These are phyloP conservation scores for Kokia cookei DNA, from an alignment of 441 rosid species.

Conservation along the genomic window DNA sequence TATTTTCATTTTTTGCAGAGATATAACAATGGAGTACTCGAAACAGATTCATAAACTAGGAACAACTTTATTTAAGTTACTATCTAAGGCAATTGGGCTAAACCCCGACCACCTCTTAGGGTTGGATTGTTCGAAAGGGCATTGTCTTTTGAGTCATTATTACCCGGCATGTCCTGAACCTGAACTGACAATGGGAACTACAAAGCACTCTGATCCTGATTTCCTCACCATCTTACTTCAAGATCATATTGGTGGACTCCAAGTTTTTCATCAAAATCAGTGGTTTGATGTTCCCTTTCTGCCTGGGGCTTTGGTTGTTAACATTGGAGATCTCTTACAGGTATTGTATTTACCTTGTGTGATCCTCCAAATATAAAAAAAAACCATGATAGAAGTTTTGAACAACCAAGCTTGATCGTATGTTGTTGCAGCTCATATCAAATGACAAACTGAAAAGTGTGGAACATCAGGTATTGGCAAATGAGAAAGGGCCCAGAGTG, in stretches of 20 bases:
- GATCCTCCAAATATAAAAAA: neutral
- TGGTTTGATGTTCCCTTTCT: conserved; percentile 8
- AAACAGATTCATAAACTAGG: conserved; percentile 16
- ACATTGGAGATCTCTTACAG: conserved; percentile 1
- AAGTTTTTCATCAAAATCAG: conserved; percentile 17
- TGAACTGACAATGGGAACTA: conserved; percentile 19
- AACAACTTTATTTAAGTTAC: conserved; percentile 10
- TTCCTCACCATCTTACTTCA: conserved; percentile 12
- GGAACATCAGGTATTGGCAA: conserved; percentile 27
- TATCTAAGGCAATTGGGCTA: conserved; percentile 35
- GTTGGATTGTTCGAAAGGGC: conserved; percentile 24
- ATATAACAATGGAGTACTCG: conserved; percentile 6
- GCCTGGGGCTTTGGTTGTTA: neutral
- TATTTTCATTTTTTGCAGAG: neutral
- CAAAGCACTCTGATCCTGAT: conserved; percentile 21
- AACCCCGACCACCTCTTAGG: conserved; percentile 9
- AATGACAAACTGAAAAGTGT: conserved; percentile 25
- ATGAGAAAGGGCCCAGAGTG: conserved; percentile 18
- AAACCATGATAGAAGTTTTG: no score
- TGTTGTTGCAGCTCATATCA: conserved; percentile 18
- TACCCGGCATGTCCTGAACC: conserved; percentile 30
- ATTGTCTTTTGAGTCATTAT: conserved; percentile 17
- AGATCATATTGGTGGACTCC: conserved; percentile 29
- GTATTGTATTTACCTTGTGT: neutral
- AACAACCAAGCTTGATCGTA: neutral